phyloP scores from a whole-genome alignment of 768 basidiomycete species.

The Dioszegia crocea region DNA sequence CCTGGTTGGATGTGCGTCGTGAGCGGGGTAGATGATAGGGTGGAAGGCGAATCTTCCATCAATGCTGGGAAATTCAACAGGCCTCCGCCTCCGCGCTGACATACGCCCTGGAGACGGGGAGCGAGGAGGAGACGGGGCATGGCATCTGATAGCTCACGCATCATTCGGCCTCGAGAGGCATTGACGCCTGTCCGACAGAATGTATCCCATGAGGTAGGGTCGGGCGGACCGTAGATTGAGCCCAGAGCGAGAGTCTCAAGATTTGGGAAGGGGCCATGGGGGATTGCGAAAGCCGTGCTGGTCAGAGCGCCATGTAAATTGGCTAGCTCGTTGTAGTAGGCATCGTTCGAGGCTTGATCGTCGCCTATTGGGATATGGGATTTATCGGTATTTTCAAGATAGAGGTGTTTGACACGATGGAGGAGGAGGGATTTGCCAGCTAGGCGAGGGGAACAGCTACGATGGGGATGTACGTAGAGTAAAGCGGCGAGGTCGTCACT shows the following conservation, averaged over 20 bases:
- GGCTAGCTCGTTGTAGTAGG: not conserved
- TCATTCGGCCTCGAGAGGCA: not conserved
- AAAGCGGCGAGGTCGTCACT: conserved; percentile 2
- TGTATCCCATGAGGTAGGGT: not conserved
- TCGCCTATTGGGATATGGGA: not conserved
- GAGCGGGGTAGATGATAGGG: not conserved
- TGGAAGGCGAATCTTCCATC: not conserved
- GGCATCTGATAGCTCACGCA: not conserved
- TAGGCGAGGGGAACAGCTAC: not conserved
- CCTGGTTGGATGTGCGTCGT: not conserved
- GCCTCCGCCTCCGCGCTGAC: conserved; percentile 3
- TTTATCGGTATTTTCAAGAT: conserved; percentile 6
- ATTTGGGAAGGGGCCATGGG: not conserved
- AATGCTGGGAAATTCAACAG: conserved; percentile 1
- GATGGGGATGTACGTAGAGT: not conserved
- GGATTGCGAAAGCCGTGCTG: not conserved
- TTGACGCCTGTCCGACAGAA: not conserved
- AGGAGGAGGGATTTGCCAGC: conserved; percentile 5
- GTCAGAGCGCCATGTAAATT: not conserved
- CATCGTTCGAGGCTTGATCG: not conserved
- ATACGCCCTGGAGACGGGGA: not conserved
- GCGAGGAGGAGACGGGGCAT: not conserved
- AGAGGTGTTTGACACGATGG: not conserved
- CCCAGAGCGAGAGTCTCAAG: conserved; percentile 5
- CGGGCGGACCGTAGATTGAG: not conserved